Percentiles rank a stretch among this genome's conserved stretches.
Evolutionary conservation across 2,329 filamentous ascomycete genomes (phyloP).

Genomic region (Trichoderma arundinaceum): DNA sequence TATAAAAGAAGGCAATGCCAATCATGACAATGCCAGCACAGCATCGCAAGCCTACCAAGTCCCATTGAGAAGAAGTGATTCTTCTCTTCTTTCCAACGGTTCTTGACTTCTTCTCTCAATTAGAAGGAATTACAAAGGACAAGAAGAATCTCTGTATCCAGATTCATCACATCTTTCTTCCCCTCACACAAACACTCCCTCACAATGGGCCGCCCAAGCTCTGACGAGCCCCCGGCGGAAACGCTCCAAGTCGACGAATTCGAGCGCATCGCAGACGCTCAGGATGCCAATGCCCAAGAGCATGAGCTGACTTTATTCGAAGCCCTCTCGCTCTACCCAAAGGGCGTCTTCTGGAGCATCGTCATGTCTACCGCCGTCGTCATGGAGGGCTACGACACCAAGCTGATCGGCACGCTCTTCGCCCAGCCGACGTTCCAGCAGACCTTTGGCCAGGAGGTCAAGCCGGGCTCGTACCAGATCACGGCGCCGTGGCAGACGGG

Average conservation of each 20-base stretch:
- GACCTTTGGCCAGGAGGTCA: conserved; percentile 18
- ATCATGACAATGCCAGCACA: not conserved
- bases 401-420: conserved; percentile 46
- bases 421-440: conserved; percentile 39
- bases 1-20: conserved; percentile 6
- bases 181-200: not conserved
- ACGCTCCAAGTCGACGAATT: not conserved
- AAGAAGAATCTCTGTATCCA: not conserved
- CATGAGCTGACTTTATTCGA: conserved; percentile 27
- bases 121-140: not conserved
- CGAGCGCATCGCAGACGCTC: conserved; percentile 14
- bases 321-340: conserved; percentile 42
- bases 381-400: conserved; percentile 51
- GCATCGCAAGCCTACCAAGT: not conserved
- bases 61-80: not conserved
- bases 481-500: conserved; percentile 57
- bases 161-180: not conserved
- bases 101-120: not conserved
- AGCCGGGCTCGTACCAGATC: conserved; percentile 44
- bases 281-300: conserved; percentile 11
- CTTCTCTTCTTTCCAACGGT: not conserved
- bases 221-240: not conserved
- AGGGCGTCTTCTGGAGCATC: conserved; percentile 47
- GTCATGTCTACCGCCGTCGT: conserved; percentile 47
- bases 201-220: conserved; percentile 13